phyloP scores from a whole-genome alignment of 345 rosid genomes.

The Punica granatum region DNA sequence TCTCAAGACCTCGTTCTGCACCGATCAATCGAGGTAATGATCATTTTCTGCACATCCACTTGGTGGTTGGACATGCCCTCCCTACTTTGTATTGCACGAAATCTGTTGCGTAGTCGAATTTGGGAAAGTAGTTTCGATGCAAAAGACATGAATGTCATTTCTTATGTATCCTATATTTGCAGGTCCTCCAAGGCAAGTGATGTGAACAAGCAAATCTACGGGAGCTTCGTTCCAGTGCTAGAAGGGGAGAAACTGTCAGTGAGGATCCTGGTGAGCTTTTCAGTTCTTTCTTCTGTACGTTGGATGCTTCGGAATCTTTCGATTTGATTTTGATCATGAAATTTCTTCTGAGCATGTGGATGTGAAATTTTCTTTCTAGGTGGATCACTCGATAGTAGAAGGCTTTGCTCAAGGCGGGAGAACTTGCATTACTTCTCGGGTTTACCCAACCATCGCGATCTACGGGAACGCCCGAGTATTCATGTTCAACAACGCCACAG shows the following conservation, averaged over 20 bases:
- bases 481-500: slow-evolving; percentile 73
- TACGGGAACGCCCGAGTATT: slow-evolving; percentile 56
- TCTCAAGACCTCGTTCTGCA: slow-evolving; percentile 65
- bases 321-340: background rate
- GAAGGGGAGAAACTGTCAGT: slow-evolving; percentile 60
- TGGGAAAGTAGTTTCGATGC: too few relatives aligned
- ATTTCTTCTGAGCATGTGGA: background rate
- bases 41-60: background rate
- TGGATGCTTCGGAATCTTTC: too few relatives aligned
- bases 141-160: too few relatives aligned
- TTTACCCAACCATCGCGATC: slow-evolving; percentile 72
- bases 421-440: slow-evolving; percentile 50
- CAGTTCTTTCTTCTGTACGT: too few relatives aligned
- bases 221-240: slow-evolving; percentile 59
- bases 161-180: background rate
- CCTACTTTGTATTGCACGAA: too few relatives aligned
- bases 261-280: slow-evolving; percentile 52
- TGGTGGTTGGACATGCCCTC: too few relatives aligned
- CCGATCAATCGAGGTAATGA: slow-evolving; percentile 55
- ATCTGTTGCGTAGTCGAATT: too few relatives aligned
- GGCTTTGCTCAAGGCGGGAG: slow-evolving; percentile 86
- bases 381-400: slow-evolving; percentile 77
- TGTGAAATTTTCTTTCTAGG: slow-evolving; percentile 16
- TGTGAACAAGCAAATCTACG: slow-evolving; percentile 19
- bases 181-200: slow-evolving; percentile 68